Evolutionary conservation across 805 yeast species (phyloP).

Genomic region (Sugiyamaella mastotermitis): DNA sequence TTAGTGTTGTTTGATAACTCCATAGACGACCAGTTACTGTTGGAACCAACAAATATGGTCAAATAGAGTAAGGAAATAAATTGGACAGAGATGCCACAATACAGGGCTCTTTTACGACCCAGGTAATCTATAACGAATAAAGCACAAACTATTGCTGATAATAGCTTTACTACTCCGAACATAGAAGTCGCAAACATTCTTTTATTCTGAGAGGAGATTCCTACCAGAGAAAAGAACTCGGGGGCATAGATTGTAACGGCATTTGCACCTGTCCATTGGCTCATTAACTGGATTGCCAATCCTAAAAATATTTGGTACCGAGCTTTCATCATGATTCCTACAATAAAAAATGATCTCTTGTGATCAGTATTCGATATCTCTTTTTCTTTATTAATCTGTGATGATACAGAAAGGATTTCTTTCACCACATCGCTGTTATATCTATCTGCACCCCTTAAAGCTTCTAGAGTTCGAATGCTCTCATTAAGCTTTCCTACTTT

Average conservation of each 20-base stretch:
- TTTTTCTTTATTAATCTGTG: conserved; percentile 37
- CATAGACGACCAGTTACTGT: too few species aligned
- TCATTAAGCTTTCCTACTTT: conserved; percentile 37
- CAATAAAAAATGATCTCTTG: conserved; percentile 25
- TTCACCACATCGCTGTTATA: conserved; percentile 46
- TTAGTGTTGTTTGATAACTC: conserved; percentile 18
- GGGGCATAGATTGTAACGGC: conserved; percentile 54
- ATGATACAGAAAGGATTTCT: conserved; percentile 47
- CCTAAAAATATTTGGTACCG: conserved; percentile 43
- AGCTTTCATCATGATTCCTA: conserved; percentile 37
- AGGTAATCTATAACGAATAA: conserved; percentile 49
- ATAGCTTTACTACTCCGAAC: conserved; percentile 48
- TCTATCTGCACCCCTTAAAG: conserved; percentile 39
- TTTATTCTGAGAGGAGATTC: conserved; percentile 35
- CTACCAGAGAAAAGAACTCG: conserved; percentile 43
- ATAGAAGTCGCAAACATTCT: conserved; percentile 44
- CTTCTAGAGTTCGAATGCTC: conserved; percentile 37
- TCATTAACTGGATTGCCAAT: conserved; percentile 39
- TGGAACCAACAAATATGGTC: too few species aligned
- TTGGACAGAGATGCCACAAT: conserved; percentile 44
- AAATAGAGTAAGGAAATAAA: conserved; percentile 38
- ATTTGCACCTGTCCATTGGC: conserved; percentile 58
- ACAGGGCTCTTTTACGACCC: conserved; percentile 47
- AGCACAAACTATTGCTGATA: conserved; percentile 43
- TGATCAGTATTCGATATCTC: conserved; percentile 19